Evolutionary conservation across 1,139 yeast species (phyloP).

Genomic region (Waltiozyma sp.): DNA sequence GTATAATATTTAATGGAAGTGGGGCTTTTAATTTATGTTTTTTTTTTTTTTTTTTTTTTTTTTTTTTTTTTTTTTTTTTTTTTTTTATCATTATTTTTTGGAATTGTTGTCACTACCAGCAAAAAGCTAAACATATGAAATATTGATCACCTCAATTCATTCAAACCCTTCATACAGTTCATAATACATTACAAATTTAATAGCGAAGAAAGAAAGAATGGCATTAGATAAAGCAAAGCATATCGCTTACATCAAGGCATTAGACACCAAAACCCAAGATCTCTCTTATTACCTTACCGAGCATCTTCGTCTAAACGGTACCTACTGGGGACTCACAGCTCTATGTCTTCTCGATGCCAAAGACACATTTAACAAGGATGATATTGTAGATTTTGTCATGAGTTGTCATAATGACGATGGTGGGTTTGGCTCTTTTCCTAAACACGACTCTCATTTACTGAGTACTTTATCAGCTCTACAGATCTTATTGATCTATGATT

Average conservation of each 20-base stretch:
- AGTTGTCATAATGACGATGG: conserved; percentile 55
- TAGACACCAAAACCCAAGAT: conserved; percentile 41
- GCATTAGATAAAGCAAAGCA: conserved; percentile 36
- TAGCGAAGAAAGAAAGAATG: too few relatives aligned
- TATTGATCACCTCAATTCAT: too few relatives aligned
- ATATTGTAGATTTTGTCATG: conserved; percentile 56
- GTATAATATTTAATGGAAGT: too few relatives aligned
- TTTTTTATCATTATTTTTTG: too few relatives aligned
- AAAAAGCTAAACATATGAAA: too few relatives aligned
- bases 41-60: too few relatives aligned
- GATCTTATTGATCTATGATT: conserved; percentile 55
- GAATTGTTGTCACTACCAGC: too few relatives aligned
- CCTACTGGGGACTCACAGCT: conserved; percentile 92
- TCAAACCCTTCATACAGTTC: too few relatives aligned
- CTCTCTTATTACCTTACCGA: conserved; percentile 86
- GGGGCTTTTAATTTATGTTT: too few relatives aligned
- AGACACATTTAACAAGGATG: conserved; percentile 46
- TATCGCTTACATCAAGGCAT: conserved; percentile 36
- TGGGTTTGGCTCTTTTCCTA: conserved; percentile 85
- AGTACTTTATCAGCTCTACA: conserved; percentile 85
- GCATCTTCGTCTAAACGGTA: conserved; percentile 80
- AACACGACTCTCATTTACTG: conserved; percentile 83
- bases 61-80: too few relatives aligned
- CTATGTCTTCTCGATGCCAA: conserved; percentile 47
- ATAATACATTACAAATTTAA: too few relatives aligned